Base-by-base conservation (phyloP, 495 filamentous ascomycete species). In the Astrothelium macrocarpum region DNA sequence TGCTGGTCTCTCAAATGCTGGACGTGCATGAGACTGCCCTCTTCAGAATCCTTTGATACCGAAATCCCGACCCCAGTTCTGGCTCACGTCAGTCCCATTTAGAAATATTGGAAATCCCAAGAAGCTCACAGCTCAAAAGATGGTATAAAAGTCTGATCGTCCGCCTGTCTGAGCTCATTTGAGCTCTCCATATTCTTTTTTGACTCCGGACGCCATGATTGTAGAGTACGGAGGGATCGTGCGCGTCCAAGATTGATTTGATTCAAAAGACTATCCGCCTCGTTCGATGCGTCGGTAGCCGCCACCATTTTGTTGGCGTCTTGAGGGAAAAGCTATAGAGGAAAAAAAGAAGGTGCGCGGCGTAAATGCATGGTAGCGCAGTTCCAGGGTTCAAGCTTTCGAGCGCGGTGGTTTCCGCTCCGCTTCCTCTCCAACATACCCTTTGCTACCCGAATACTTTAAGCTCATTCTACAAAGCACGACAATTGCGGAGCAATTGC, bases 161-260 rank as follows among this genome's bases (percentile, higher is more conserved):
- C 76, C 10, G 7, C 45, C 56, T 74, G 64, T 42, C 72, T 71
- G 29, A 56, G 14, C 20, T 66, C 45, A 39, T 69, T 62, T 0
- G 60, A n/a, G 61, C 77, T 77, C 32, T 73, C 70, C 46, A 74
- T 66, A n/a, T 43, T 31, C 5, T 14, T 12, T 10, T 79, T 76
- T 62, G 74, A 71, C 18, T 72, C 67, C 11, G 83, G 83, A 25
- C 79, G 74, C 80, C 78, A 82, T 66, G 79, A 81, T 32, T 74
- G 72, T 23, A 83, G 63, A 9, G 82, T 62, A 7, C 71, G 68
- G 62, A 78, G 74, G 26, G 72, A 72, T 39, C 77, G 74, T 7
- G 80, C 78, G 32, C 82, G 67, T 7, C 72, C 74, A 32, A 82
- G 69, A 60, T 73, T 78, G 53, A 75, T 67, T 7, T 72, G 69